A percentile compares a stretch with the other conserved stretches of the same genome.
Evolutionary conservation across 2,329 filamentous ascomycete species (phyloP).

Genomic region (Exophiala sideris): DNA sequence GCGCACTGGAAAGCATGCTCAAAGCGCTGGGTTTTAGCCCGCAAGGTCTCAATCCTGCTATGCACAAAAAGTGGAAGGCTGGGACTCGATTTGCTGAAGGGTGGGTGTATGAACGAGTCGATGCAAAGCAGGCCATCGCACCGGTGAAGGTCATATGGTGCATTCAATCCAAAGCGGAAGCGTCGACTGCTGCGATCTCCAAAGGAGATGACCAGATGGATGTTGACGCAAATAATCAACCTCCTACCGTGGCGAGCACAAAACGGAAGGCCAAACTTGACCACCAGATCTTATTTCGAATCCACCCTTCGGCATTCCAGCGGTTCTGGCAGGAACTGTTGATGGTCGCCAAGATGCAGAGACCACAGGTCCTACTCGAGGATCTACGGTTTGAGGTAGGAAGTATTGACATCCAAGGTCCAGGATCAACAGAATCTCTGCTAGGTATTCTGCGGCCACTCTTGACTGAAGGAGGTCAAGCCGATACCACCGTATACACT

Average conservation of each 20-base stretch:
- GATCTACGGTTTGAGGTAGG: slow-evolving; percentile 70
- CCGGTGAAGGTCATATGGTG: slow-evolving; percentile 72
- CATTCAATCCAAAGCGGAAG: slow-evolving; percentile 22
- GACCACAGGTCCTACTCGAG: slow-evolving; percentile 59
- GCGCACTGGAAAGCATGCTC: slow-evolving; percentile 64
- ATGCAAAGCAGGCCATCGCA: slow-evolving; percentile 59
- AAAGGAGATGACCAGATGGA: slow-evolving; percentile 34
- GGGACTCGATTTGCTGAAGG: slow-evolving; percentile 57
- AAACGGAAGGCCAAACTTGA: slow-evolving; percentile 37
- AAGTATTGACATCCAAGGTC: slow-evolving; percentile 67
- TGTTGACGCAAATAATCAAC: slow-evolving; percentile 26
- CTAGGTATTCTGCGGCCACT: slow-evolving; percentile 62
- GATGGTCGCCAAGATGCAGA: slow-evolving; percentile 57
- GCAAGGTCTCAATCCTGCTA: slow-evolving; percentile 60
- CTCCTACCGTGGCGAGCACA: neutral
- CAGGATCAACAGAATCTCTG: slow-evolving; percentile 75
- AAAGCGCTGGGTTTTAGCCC: slow-evolving; percentile 61
- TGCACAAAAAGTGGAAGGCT: slow-evolving; percentile 67
- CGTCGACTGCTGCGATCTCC: slow-evolving; percentile 6
- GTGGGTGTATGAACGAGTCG: slow-evolving; percentile 57
- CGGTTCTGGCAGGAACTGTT: slow-evolving; percentile 62
- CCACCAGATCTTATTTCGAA: slow-evolving; percentile 63
- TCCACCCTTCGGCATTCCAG: slow-evolving; percentile 75
- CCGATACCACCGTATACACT: slow-evolving; percentile 26
- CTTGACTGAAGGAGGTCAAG: slow-evolving; percentile 34